These are phyloP conservation scores for Mortierella sp. DNA, from an alignment of 371 early-diverging fungal genomes.

Conservation along the genomic window DNA sequence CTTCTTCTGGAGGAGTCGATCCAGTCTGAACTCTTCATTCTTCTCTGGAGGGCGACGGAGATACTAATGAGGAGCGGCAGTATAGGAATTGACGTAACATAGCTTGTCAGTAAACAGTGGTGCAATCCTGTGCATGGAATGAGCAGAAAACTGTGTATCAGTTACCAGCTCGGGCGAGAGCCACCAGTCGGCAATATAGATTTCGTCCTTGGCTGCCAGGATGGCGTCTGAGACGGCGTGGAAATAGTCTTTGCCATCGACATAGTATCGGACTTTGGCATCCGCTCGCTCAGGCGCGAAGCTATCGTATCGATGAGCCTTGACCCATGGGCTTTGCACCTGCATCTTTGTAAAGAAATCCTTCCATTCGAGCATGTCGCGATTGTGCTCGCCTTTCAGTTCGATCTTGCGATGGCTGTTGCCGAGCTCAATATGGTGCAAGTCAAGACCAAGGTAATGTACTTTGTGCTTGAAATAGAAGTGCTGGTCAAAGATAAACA, in stretches of 20 bases:
- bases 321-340: conserved; percentile 75
- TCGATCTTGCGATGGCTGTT: conserved; percentile 73
- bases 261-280: conserved; percentile 74
- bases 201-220: conserved; percentile 74
- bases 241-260: conserved; percentile 90
- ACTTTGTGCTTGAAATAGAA: conserved; percentile 69
- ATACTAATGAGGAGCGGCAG: conserved; percentile 69
- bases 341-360: conserved; percentile 67
- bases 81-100: background rate
- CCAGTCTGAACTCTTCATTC: conserved; percentile 84
- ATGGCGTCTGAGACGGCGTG: conserved; percentile 84
- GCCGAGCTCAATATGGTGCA: conserved; percentile 61
- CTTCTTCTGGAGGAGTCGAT: conserved; percentile 82
- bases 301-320: conserved; percentile 76
- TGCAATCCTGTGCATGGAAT: background rate
- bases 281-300: conserved; percentile 85
- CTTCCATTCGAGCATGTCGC: conserved; percentile 74
- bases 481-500: conserved; percentile 75
- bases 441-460: conserved; percentile 58
- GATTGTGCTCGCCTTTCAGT: conserved; percentile 73
- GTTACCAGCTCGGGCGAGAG: conserved; percentile 81
- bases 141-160: too few relatives aligned
- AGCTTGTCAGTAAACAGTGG: background rate
- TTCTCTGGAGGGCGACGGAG: conserved; percentile 77
- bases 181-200: conserved; percentile 96